A percentile compares a stretch with the other conserved stretches of the same genome.
Evolutionary conservation across 2,329 filamentous ascomycete genomes (phyloP).

Genomic region (Onygena corvina): DNA sequence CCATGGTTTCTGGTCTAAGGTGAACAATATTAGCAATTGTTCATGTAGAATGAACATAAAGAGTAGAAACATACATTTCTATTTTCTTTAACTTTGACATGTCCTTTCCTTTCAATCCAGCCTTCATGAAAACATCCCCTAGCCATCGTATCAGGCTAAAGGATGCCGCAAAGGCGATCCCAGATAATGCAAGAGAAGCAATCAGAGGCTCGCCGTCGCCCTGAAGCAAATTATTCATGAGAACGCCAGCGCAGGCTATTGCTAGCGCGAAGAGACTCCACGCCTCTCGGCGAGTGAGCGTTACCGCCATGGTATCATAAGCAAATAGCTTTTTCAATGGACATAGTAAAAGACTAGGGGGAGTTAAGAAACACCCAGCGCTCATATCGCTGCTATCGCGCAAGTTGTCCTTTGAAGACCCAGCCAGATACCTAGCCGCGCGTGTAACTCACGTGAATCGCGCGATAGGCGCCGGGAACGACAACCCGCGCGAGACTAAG

Average conservation of each 20-base stretch:
- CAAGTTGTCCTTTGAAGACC: slow-evolving; percentile 1
- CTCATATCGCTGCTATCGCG: background rate
- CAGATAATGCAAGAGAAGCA: slow-evolving; percentile 75
- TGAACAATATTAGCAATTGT: slow-evolving; percentile 12
- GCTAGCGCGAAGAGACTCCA: slow-evolving; percentile 52
- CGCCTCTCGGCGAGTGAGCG: slow-evolving; percentile 43
- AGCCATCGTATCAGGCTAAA: slow-evolving; percentile 90
- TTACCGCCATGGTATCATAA: slow-evolving; percentile 25
- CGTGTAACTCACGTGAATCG: background rate
- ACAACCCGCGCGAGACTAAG: background rate
- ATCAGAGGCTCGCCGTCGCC: slow-evolving; percentile 80
- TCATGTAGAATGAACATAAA: background rate
- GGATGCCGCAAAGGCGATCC: slow-evolving; percentile 66
- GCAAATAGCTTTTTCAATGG: background rate
- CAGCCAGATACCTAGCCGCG: background rate
- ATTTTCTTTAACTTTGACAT: slow-evolving; percentile 63
- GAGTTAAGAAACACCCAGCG: background rate
- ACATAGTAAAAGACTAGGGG: background rate
- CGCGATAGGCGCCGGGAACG: background rate
- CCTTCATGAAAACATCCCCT: slow-evolving; percentile 74
- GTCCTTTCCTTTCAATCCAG: slow-evolving; percentile 80
- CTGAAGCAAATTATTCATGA: slow-evolving; percentile 63
- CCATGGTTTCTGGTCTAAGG: slow-evolving; percentile 79
- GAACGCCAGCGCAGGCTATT: slow-evolving; percentile 57
- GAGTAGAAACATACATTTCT: slow-evolving; percentile 51